Conservation (phyloP, 2,329 filamentous ascomycete species). For the Fusarium miscanthi region DNA sequence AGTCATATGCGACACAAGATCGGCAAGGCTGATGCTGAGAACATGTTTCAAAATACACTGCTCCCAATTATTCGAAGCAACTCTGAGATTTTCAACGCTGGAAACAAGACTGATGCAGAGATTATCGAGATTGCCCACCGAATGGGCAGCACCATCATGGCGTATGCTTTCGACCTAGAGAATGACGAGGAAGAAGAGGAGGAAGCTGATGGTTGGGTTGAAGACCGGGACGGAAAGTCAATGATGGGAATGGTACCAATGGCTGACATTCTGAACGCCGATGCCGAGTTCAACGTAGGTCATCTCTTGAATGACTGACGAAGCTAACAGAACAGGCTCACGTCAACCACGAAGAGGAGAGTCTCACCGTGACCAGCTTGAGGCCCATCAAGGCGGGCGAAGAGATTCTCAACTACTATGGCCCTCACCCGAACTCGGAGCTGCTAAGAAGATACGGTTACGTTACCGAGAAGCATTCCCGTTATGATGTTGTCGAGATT, state of each 20-base stretch:
- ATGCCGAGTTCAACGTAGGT: conserved; percentile 84
- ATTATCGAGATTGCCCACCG: conserved; percentile 71
- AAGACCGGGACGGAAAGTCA: conserved; percentile 67
- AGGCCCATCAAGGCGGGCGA: conserved; percentile 75
- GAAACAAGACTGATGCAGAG: conserved; percentile 55
- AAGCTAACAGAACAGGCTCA: conserved; percentile 56
- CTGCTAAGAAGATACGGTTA: conserved; percentile 88
- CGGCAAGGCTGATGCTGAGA: conserved; percentile 77
- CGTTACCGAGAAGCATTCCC: conserved; percentile 79
- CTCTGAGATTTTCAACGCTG: conserved; percentile 56
- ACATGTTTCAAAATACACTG: conserved; percentile 70
- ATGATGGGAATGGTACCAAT: conserved; percentile 90
- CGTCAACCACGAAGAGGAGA: conserved; percentile 64
- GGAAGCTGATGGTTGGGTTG: conserved; percentile 72
- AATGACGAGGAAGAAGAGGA: conserved; percentile 68
- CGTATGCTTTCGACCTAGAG: conserved; percentile 88
- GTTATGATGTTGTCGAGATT: conserved; percentile 87
- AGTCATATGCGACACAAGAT: conserved; percentile 82
- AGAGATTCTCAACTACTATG: conserved; percentile 91
- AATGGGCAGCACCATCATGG: conserved; percentile 92
- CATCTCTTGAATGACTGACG: not conserved
- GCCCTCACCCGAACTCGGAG: conserved; percentile 84
- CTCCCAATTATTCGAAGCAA: conserved; percentile 62
- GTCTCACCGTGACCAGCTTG: conserved; percentile 77
- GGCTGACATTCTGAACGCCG: conserved; percentile 89